Evolutionary conservation across 805 yeast species (phyloP).

Genomic region (Metschnikowia drakensbergensis): DNA sequence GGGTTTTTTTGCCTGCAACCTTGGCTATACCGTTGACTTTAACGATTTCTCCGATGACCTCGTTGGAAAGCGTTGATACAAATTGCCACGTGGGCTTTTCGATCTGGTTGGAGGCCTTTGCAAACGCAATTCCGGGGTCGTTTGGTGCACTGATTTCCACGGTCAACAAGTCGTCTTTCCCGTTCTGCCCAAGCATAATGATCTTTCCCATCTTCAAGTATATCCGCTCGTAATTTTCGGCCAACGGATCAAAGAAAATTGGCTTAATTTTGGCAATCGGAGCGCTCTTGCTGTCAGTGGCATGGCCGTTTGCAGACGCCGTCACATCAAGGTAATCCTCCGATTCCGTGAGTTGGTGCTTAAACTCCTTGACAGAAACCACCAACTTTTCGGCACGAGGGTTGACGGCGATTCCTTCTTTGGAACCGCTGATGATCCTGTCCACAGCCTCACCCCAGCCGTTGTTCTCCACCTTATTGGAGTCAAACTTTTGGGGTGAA

Average conservation of each 20-base stretch:
- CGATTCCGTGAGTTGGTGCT: constrained; percentile 37
- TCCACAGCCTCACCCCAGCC: constrained; percentile 92
- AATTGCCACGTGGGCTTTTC: constrained; percentile 60
- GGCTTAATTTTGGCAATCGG: constrained; percentile 67
- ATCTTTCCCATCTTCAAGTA: constrained; percentile 57
- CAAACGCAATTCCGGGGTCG: constrained; percentile 48
- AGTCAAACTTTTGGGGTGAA: constrained; percentile 34
- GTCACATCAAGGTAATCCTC: constrained; percentile 5
- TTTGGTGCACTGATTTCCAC: constrained; percentile 53
- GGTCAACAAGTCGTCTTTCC: constrained; percentile 45
- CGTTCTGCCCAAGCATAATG: constrained; percentile 25
- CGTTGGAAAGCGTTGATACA: constrained; percentile 67
- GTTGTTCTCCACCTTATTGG: constrained; percentile 34
- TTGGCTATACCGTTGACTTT: constrained; percentile 55
- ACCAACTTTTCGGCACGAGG: constrained; percentile 73
- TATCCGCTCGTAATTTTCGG: constrained; percentile 55
- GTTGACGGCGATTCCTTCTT: constrained; percentile 72
- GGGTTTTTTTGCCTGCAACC: constrained; percentile 29
- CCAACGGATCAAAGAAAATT: constrained; percentile 60
- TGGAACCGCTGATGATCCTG: constrained; percentile 71
- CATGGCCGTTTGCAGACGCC: constrained; percentile 6
- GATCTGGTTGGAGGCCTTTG: constrained; percentile 64
- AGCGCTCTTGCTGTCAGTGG: constrained; percentile 33
- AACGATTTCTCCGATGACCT: constrained; percentile 67
- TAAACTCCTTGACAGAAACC: constrained; percentile 70